phyloP scores from a whole-genome alignment of 192 early-diverging fungal species.

The Linderina pennispora region DNA sequence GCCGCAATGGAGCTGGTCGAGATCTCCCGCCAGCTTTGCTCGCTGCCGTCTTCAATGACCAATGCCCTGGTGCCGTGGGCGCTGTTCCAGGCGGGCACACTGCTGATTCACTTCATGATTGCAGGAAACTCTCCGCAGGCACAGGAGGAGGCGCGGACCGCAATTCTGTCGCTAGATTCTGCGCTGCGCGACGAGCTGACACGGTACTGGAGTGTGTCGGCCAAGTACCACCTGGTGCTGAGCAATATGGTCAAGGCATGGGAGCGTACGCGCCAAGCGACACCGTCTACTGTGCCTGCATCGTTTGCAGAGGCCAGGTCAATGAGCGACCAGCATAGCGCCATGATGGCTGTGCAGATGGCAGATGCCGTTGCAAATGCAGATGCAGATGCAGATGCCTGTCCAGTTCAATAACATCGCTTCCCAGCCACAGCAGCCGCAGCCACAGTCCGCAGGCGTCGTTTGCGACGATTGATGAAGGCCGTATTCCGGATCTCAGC shows the following conservation, averaged over 20 bases:
- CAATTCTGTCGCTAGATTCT: constrained; percentile 36
- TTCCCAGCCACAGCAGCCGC: constrained; percentile 1
- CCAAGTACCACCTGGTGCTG: constrained; percentile 44
- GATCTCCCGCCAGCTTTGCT: constrained; percentile 36
- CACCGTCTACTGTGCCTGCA: constrained; percentile 24
- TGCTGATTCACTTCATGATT: constrained; percentile 48
- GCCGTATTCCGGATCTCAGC: too few relatives aligned
- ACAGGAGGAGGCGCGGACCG: constrained; percentile 42
- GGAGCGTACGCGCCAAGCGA: constrained; percentile 39
- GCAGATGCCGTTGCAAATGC: constrained; percentile 35
- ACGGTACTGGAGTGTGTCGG: constrained; percentile 44
- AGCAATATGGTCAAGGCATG: constrained; percentile 48
- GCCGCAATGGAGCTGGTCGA: constrained; percentile 46
- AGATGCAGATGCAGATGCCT: constrained; percentile 36
- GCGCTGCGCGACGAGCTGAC: constrained; percentile 40
- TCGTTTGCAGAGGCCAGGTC: not conserved
- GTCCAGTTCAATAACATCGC: not conserved
- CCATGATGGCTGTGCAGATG: constrained; percentile 11
- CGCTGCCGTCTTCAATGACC: constrained; percentile 39
- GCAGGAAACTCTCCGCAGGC: constrained; percentile 41
- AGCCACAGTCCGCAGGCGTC: constrained; percentile 6
- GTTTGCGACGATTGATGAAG: too few relatives aligned
- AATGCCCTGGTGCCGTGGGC: constrained; percentile 46
- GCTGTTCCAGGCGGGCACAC: constrained; percentile 46
- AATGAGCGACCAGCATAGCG: not conserved